Conservation (phyloP, 1,284 basidiomycete genomes). For the Apiotrichum akiyoshidainum region DNA sequence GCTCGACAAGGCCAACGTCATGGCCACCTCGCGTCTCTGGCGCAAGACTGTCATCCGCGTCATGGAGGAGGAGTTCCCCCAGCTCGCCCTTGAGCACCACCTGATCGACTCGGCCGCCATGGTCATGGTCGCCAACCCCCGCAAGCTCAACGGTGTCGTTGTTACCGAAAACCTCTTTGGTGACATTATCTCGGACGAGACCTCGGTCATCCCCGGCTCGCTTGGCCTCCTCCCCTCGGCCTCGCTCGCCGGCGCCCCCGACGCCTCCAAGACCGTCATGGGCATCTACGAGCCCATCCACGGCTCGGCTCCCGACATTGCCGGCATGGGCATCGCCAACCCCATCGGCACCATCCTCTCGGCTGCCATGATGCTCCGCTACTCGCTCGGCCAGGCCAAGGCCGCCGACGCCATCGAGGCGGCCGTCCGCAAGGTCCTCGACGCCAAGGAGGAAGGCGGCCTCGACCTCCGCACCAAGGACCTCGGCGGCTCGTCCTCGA, state of each 20-base stretch:
- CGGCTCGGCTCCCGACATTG: slow-evolving; percentile 90
- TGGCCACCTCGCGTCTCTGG: slow-evolving; percentile 94
- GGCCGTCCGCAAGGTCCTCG: slow-evolving; percentile 85
- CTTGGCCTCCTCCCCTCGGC: slow-evolving; percentile 93
- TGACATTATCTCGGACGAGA: slow-evolving; percentile 94
- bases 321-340: slow-evolving; percentile 80
- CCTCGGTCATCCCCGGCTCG: slow-evolving; percentile 95
- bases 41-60: slow-evolving; percentile 83
- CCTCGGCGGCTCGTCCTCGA: slow-evolving; percentile 73
- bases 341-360: slow-evolving; percentile 91
- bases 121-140: slow-evolving; percentile 87
- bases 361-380: slow-evolving; percentile 82
- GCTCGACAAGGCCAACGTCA: slow-evolving; percentile 98
- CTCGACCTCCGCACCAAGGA: slow-evolving; percentile 80
- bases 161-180: slow-evolving; percentile 91
- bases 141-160: slow-evolving; percentile 91
- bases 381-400: slow-evolving; percentile 45
- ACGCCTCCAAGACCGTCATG: slow-evolving; percentile 63
- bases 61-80: slow-evolving; percentile 77
- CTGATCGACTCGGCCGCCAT: slow-evolving; percentile 93
- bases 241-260: slow-evolving; percentile 76
- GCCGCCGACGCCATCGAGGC: slow-evolving; percentile 64
- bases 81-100: slow-evolving; percentile 79
- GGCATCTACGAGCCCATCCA: slow-evolving; percentile 80
- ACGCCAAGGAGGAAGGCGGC: slow-evolving; percentile 68